A percentile compares a stretch with the other conserved stretches of the same genome.
phyloP scores from a whole-genome alignment of 108 stramenopile species.

The Chaetoceros muelleri region DNA sequence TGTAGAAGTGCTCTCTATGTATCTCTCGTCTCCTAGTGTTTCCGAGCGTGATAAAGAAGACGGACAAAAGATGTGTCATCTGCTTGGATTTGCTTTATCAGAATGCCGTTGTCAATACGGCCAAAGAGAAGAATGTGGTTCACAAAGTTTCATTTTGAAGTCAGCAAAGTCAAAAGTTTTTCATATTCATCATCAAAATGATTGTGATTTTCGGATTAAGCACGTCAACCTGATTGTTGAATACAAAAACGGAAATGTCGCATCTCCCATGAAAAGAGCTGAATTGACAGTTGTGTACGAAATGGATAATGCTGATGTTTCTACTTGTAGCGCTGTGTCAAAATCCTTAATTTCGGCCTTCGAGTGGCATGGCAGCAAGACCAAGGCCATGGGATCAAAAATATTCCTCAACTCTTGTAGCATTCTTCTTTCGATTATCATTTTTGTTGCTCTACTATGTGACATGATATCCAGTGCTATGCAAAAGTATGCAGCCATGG shows the following conservation, averaged over 20 bases:
- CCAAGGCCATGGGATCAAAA: no score
- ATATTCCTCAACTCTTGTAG: no score
- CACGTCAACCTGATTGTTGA: neutral
- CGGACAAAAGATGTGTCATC: neutral
- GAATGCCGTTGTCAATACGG: neutral
- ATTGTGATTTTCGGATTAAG: neutral
- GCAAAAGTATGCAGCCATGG: neutral
- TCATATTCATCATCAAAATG: neutral
- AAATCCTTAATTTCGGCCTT: no score
- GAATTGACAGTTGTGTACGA: no score
- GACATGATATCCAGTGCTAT: neutral
- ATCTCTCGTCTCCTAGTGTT: neutral
- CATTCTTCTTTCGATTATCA: neutral
- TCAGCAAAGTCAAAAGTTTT: neutral
- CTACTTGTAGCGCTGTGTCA: no score
- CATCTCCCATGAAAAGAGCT: no score
- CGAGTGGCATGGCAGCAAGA: no score
- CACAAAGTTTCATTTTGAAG: neutral
- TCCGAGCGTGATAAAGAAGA: neutral
- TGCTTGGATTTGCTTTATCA: no score
- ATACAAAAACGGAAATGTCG: no score
- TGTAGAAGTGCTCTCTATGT: slow-evolving; percentile 27
- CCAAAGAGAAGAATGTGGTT: neutral
- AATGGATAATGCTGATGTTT: no score
- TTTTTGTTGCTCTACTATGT: neutral